Evolutionary conservation across 495 filamentous ascomycete species (phyloP), one percentile per base, ranked within the genome.

Genomic region (Ramalina intermedia): DNA sequence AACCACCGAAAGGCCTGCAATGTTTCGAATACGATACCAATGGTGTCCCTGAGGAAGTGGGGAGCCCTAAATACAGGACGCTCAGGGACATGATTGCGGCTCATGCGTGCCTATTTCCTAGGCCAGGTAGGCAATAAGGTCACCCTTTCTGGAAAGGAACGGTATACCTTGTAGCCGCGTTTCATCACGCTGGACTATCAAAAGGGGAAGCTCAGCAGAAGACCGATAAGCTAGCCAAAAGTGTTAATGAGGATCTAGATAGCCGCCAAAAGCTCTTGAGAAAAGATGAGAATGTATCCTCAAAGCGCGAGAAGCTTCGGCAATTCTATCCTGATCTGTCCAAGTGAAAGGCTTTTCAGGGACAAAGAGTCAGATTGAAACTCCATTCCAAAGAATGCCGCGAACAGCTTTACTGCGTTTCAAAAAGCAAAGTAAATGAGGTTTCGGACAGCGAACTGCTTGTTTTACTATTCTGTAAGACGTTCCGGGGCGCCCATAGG

Each of bases 11-110:
- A 16, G 37, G 29, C 12, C 16, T 40, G 9, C 17, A 20, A 20
- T 52, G 43, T 33, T 21, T 13, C 18, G 50, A 47, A 18, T 52
- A 48, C 20, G 11, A 41, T 13, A 40, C 36, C 1, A 21, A 48
- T 2, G 11, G 18, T 5, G 23, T 40, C 11, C 1, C 5, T 5
- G n/a, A 23, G 1, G 29, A 40, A 11, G 14, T 48, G 6, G 20
- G 20, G 14, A 9, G 6, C 4, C 23, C 23, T 6, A 27, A 41
- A n/a, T 17, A 18, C 23, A 5, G 2, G 6, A n/a, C 3, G 2
- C 45, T 51, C n/a, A 1, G 8, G 14, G 29, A 23, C 18, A 21
- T 38, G 4, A 39, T 51, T 11, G 13, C 36, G 11, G 49, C 36
- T 9, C 49, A 36, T 18, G 0, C 4, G 5, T 14, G 44, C 33